Evolutionary conservation across 192 early-diverging fungal species (phyloP), one percentile per base, ranked within the genome.

Genomic region (Mortierella hygrophila): DNA sequence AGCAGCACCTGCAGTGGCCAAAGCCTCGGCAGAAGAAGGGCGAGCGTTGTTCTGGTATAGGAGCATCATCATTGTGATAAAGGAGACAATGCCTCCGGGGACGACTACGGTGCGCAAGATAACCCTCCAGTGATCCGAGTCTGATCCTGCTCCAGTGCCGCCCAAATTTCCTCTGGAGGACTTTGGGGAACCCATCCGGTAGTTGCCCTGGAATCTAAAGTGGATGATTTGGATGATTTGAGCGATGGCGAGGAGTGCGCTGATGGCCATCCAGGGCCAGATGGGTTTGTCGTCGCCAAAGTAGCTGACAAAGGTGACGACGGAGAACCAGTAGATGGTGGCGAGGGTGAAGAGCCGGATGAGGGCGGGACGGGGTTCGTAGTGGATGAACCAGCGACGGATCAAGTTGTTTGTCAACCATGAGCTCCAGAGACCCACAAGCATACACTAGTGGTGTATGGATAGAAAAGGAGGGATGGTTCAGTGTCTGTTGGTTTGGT

Each of bases 211-310:
- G 74, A 81, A 78, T 4, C 79, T 60, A 55, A 84, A 81, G 63
- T 88, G 79, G 42, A 88, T 78, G 29, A 70, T 88, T 41, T 90
- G 89, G 44, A 88, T 86, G 41, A 88, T 80, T 40, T 92, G 90
- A 6, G 88, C 83, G 4, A 90, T 55, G 7, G 90, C 82, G 18
- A 92, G 80, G 18, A 92, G 80, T 35, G 83, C 60, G 44, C 90
- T 89, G 42, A 90, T 89, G 13, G 88, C 83, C 87, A 93, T 90
- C 92, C 91, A 92, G 9, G 82, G 88, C 91, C 91, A 90, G 44
- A 92, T 89, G 35, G 92, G 92, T 37, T 92, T 82, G 79, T 93
- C 92, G 32, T 78, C 78, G 11, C 92, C 92, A 83, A 90, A 92
- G 60, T 83, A 87, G 44, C 89, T 89, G 0, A 93, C 87, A 38